These are phyloP conservation scores for Metschnikowia colocasiae DNA, from an alignment of 805 yeast genomes.

Conservation along the genomic window DNA sequence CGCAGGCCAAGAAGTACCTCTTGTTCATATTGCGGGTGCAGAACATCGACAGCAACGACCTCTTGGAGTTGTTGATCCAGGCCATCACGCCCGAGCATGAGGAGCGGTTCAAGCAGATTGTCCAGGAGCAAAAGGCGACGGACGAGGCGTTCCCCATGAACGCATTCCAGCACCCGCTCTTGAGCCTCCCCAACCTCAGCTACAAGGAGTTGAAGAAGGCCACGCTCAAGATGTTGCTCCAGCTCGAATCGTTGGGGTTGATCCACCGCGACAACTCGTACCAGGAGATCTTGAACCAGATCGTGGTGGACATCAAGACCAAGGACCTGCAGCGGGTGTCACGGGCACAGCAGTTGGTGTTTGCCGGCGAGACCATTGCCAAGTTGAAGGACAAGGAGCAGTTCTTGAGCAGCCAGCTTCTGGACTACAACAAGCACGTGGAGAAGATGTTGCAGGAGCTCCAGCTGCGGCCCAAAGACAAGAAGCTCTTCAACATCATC, in stretches of 20 bases:
- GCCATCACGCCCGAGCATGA: slow-evolving; percentile 73
- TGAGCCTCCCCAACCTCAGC: slow-evolving; percentile 45
- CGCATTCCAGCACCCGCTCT: slow-evolving; percentile 31
- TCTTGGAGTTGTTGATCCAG: slow-evolving; percentile 64
- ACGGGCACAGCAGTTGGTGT: slow-evolving; percentile 39
- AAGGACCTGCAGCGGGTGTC: slow-evolving; percentile 42
- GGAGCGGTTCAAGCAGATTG: slow-evolving; percentile 50
- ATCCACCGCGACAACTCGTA: slow-evolving; percentile 66
- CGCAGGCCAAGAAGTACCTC: slow-evolving; percentile 81
- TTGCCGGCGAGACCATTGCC: slow-evolving; percentile 40
- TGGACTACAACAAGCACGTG: slow-evolving; percentile 46
- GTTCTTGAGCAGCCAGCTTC: slow-evolving; percentile 41
- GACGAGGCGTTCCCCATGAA: background rate
- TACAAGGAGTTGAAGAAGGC: slow-evolving; percentile 76
- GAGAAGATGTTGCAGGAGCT: slow-evolving; percentile 41
- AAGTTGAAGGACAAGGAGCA: slow-evolving; percentile 45
- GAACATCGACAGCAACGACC: slow-evolving; percentile 47
- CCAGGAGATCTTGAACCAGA: slow-evolving; percentile 76
- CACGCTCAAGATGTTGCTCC: slow-evolving; percentile 70
- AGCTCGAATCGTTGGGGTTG: slow-evolving; percentile 64
- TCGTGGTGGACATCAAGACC: slow-evolving; percentile 72
- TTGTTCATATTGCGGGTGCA: slow-evolving; percentile 82
- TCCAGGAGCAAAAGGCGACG: slow-evolving; percentile 19
- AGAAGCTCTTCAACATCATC: slow-evolving; percentile 44
- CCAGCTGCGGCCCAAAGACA: slow-evolving; percentile 45